Evolutionary conservation across 768 basidiomycete genomes (phyloP), one percentile per base, ranked within the genome.

Genomic region (Amanita pallidorosea): DNA sequence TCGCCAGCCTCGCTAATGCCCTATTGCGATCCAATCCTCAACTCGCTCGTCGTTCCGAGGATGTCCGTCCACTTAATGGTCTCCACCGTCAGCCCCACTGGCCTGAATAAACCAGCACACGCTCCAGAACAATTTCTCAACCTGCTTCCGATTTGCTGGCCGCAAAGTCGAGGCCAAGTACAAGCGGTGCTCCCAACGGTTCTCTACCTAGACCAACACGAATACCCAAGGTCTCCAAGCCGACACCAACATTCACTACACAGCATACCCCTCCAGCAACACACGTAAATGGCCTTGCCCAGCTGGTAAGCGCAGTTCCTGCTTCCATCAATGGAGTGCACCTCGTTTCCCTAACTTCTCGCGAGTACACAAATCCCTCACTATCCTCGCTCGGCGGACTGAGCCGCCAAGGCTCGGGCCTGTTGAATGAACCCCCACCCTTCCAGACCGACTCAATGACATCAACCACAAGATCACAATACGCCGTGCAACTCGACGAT

Each of bases 391-490:
- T 63, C 15, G 60, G 60, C 18, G 25, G 61, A 34, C 47, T 60
- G 8, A 50, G 36, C 43, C 56, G 50, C 22, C 56, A 46, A 23
- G 51, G 70, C 65, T 69, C 77, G 5, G 77, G 69, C 27, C 67
- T 86, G 36, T 63, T 84, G 58, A 74, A 84, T 58, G 85, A 88
- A 66, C 69, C 75, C 3, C 64, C 85, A 20, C 84, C 85, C 6
- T 84, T 85, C 57, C 59, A 69, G 17, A 62, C 76, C 0, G 59
- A 71, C 18, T 60, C 70, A 47, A 69, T 70, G 23, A 72, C 74
- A 22, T 76, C 80, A 8, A 20, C 41, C 29, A 18, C 49, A n/a
- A 41, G 23, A 18, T 51, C 50, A 27, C 23, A 45, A 12, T 52
- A 62, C 53, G 64, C 67, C 37, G 59, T 57, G 29, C 56, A 58